Evolutionary conservation across 2,329 filamentous ascomycete genomes (phyloP), one percentile per base, ranked within the genome.

Genomic region (Venturia effusa): DNA sequence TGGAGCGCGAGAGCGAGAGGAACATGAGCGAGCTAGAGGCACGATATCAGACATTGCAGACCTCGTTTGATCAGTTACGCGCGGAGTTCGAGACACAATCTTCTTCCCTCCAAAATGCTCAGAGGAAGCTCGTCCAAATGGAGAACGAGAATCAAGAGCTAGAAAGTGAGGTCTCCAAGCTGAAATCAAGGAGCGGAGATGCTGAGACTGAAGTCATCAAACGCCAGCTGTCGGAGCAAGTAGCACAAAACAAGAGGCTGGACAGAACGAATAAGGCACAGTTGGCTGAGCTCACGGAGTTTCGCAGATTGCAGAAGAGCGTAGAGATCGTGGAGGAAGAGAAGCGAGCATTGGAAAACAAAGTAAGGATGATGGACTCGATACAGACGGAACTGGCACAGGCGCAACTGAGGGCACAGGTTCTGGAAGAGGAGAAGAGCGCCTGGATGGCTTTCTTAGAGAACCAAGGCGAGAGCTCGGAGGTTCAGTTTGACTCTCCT

Each of bases 251-350:
- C 67, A 87, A 90, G 65, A 87, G 84, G 37, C 80, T 99, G 3
- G 94, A 99, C 73, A 82, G 84, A 0, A 84, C 85, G 41, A 96
- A 91, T 67, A 83, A 90, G 30, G 90, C 96, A 61, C 90, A 96
- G 71, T 79, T 85, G 17, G 76, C 82, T 0, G 93, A 99, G 72
- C 77, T 99, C 41, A 90, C 89, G 69, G 88, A 92, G 68, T 81
- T 95, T 43, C 87, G 92, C 17, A 89, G 92, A 68, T 78, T 88
- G 3, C 87, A 92, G 73, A 93, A 90, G 75, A 90, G 89, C n/a
- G 87, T 96, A 1, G 90, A 96, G 71, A 84, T 99, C 1, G 89
- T 97, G 0, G 92, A 99, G 72, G 94, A 99, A 74, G 92, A 99
- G 78, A 97, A 97, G 79, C 83, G 90, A 66, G 84, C 86, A 0